Conservation (phyloP, 1,284 basidiomycete species). For the Veloboletus limbatus region DNA sequence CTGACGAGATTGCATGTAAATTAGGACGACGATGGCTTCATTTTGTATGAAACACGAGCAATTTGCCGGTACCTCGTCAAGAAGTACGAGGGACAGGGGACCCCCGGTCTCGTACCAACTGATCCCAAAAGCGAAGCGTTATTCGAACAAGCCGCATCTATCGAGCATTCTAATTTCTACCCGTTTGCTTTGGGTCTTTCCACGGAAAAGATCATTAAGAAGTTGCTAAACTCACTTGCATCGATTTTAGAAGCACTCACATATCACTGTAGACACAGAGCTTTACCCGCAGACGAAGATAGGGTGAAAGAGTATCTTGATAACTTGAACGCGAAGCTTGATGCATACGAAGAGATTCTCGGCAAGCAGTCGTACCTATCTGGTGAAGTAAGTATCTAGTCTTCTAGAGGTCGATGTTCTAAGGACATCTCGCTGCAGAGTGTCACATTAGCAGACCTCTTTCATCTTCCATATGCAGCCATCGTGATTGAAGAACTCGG, state of each 20-base stretch:
- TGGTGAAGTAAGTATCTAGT: constrained; percentile 26
- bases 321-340: constrained; percentile 28
- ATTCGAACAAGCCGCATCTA: constrained; percentile 49
- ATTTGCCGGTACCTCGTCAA: constrained; percentile 47
- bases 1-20: not conserved
- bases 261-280: constrained; percentile 14
- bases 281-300: constrained; percentile 26
- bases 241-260: not conserved
- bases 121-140: constrained; percentile 36
- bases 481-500: constrained; percentile 32
- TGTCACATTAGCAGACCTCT: constrained; percentile 55
- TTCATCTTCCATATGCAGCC: constrained; percentile 49
- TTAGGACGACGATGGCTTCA: constrained; percentile 43
- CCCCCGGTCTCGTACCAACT: constrained; percentile 29
- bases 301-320: constrained; percentile 30
- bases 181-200: constrained; percentile 37
- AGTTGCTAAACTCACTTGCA: constrained; percentile 18
- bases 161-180: constrained; percentile 27
- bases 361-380: constrained; percentile 29
- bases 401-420: not conserved
- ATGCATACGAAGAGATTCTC: constrained; percentile 32
- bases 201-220: constrained; percentile 44
- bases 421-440: constrained; percentile 28
- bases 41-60: constrained; percentile 48
- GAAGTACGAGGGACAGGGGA: constrained; percentile 40